Percentiles rank a stretch among this genome's conserved stretches.
phyloP scores from a whole-genome alignment of 2,329 filamentous ascomycete genomes.

The Kalmusia sp. region DNA sequence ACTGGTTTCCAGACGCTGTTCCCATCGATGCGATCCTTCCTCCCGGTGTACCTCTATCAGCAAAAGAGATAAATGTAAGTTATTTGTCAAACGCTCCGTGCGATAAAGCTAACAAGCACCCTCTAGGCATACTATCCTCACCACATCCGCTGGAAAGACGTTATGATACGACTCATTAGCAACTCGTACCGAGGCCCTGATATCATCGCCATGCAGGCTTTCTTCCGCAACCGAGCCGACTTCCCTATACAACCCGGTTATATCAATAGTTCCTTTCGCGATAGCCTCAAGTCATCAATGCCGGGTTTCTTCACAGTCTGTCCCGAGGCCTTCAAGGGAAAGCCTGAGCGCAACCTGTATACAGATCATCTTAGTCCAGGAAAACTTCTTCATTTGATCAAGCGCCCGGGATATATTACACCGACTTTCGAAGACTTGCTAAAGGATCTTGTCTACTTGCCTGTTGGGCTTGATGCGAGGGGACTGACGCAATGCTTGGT shows the following conservation, averaged over 20 bases:
- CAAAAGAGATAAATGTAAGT: conserved; percentile 28
- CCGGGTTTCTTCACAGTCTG: conserved; percentile 20
- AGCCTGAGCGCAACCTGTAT: conserved; percentile 18
- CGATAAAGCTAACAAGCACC: not conserved
- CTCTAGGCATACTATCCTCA: conserved; percentile 34
- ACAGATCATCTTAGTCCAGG: conserved; percentile 19
- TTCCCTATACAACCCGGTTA: conserved; percentile 1
- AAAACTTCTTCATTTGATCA: conserved; percentile 9
- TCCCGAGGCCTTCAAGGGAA: conserved; percentile 13
- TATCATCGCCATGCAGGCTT: conserved; percentile 29
- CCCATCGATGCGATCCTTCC: conserved; percentile 31
- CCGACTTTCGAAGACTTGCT: conserved; percentile 33
- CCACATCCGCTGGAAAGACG: conserved; percentile 28
- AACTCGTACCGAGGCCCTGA: conserved; percentile 29
- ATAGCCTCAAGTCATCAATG: conserved; percentile 12
- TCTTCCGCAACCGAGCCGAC: conserved; percentile 24
- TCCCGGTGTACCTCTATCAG: conserved; percentile 31
- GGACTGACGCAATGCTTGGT: conserved; percentile 25
- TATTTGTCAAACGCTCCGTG: not conserved
- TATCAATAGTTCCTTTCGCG: conserved; percentile 24
- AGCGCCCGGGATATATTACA: conserved; percentile 9
- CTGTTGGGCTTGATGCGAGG: conserved; percentile 27
- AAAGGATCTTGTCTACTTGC: conserved; percentile 23
- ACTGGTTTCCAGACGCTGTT: conserved; percentile 29
- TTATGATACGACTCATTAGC: conserved; percentile 30